Base-by-base conservation (phyloP, 1,139 yeast genomes). In the Geotrichum carabidarum region DNA sequence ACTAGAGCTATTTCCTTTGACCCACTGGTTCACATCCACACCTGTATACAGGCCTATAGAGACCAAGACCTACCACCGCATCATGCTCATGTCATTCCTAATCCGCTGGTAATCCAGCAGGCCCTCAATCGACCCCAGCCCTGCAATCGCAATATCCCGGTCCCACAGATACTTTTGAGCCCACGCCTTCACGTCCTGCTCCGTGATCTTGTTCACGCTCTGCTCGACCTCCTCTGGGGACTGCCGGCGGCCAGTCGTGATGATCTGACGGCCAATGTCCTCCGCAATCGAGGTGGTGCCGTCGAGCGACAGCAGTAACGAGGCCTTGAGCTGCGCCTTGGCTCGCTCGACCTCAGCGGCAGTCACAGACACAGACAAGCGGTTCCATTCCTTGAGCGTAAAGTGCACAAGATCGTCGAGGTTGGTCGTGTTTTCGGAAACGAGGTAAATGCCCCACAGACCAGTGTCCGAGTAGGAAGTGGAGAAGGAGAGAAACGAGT, bases 401-500 rank as follows among this genome's bases (percentile, higher is more conserved):
- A 89, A 91, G 66, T 85, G 82, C 38, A 88, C 79, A 27, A 81
- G 74, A 63, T 80, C 82, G 65, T 87, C 81, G 63, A 90, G 74
- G 18, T 84, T 80, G 59, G 78, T 78, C 63, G 79, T 80, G 62
- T 81, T 79, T 62, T 93, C 97, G 27, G 95, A 83, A 14, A 91
- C 90, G 61, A 93, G 78, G 70, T 93, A 93, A 65, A 91, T 86
- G 38, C 99, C 99, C 96, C 97, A 90, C 55, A 93, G 76, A 2
- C 99, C 99, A 6, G 97, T 87, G 72, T 93, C 99, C 8, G 96
- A 93, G 73, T 93, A 93, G 1, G 96, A 88, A 4, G 99, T 94
- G 31, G 96, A 88, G 73, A 91, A 93, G 2, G 97, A 90, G 95
- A 90, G 85, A 74, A 86, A 93, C 4, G 96, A 86, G 72, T 93